Evolutionary conservation across 768 basidiomycete genomes (phyloP), one percentile per base, ranked within the genome.

Genomic region (Lactarius tabidus): DNA sequence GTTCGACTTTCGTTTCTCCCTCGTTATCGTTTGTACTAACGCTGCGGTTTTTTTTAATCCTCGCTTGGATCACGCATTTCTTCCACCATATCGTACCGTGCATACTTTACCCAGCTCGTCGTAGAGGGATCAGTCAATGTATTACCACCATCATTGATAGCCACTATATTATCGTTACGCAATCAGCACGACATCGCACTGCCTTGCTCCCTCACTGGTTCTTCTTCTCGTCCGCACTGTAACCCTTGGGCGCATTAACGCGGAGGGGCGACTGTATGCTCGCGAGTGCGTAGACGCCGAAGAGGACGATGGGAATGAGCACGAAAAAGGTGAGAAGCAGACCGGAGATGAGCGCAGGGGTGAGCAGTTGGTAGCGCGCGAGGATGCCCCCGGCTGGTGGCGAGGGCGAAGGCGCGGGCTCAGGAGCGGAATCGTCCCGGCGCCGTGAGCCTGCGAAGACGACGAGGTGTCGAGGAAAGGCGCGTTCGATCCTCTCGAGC

Each of bases 341-440:
- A 8, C 80, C 73, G 5, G 80, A 81, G 74, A 93, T 90, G 56
- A 93, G 79, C 0, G 81, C 88, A 1, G 91, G 88, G 0, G 90
- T 90, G 56, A 93, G 82, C 54, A 91, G 81, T 72, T 91, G 90
- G 74, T 91, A 92, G 38, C 79, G 83, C 66, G 85, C 81, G 31
- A 93, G 80, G 62, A 92, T 85, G 12, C 89, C 88, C 28, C 82
- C 84, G 9, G 77, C 72, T 7, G 80, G 74, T 1, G 79, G 73
- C 20, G 79, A 78, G 15, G 77, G 73, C 20, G 79, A 78, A 14
- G 77, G 71, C 59, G 55, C 28, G 6, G 64, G 64, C n/a, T 23
- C 26, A 4, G 59, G 77, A 72, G 28, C 71, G 72, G 62, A 70
- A 70, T 54, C 72, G 59, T 71, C 69, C 71, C 83, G 79, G 63